Evolutionary conservation across 257 asterid species (phyloP), one percentile per base, ranked within the genome.

Genomic region (Jasminum sambac): DNA sequence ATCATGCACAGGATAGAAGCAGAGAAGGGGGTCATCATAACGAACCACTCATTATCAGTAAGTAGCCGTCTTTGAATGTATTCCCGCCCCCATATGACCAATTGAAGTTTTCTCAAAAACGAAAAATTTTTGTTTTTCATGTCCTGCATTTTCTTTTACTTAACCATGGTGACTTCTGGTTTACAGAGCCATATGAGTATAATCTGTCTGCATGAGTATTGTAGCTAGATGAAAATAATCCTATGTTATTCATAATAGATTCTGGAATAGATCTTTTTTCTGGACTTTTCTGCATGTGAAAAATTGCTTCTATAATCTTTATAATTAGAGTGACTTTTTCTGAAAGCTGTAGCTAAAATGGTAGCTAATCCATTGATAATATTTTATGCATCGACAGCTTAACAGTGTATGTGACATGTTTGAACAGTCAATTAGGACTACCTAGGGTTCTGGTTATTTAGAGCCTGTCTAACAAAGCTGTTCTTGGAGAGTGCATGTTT

Each of bases 1-100:
- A 58, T 81, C 63, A 41, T 83, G 77, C 69, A 74, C 96, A 94
- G 97, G 98, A 88, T 84, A 68, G 99, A 94, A 84, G 84, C 96
- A 70, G 99, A 94, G 84, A 94, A 91, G 86, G 99, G 99, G 71
- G 75, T 91, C 82, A 83, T 91, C 81, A 80, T 94, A 80, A 89
- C 96, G 30, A 89, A 84, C 80, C 96, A 91, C 83, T 94, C 99
- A 64, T 78, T 94, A 61, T 76, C 86, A 81, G 98, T 93, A 90
- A 74, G 96, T 77, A 43, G 11, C 40, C 26, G 60, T 70, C 74
- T 63, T 77, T 66, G 63, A 68, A 55, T 74, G 46, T 77, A 67
- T 57, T 77, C 64, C 67, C 80, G 40, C 16, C 67, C 58, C 36
- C 36, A 6, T 4, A 5, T 70, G 42, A 39, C 30, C 71, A 12